Evolutionary conservation across 1,139 yeast species (phyloP), one percentile per base, ranked within the genome.

Genomic region (Yarrowia galli): DNA sequence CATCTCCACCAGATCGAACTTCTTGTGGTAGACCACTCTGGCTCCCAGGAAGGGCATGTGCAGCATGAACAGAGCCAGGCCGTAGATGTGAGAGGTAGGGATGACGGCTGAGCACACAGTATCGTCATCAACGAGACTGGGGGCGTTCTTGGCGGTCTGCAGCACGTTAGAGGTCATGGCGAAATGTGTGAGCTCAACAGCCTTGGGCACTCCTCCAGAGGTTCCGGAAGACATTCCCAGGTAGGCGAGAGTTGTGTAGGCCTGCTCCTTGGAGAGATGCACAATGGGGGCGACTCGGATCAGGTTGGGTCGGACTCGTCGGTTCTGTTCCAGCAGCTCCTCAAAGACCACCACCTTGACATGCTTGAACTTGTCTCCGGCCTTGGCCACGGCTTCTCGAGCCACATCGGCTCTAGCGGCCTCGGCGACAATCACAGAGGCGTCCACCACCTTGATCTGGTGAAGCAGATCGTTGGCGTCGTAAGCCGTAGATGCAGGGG

Each of bases 31-130:
- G 7, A 78, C 75, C 16, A 73, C 69, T 18, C 71, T 69, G 22
- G 71, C 67, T 18, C 76, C 76, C 25, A 66, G 32, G 67, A 71
- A 73, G 9, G 75, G 68, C 10, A 73, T 70, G n/a, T 69, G 46
- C 72, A 74, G 73, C n/a, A 77, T 68, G 60, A 74, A 75, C 48
- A 70, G 68, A 18, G 73, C 70, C 48, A 79, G 73, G 0, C 80
- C 82, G 66, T 73, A 80, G 45, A 79, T 78, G 69, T 79, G 82
- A 42, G 81, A 75, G 77, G 78, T 76, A 53, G 82, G 82, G 48
- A 79, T 71, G 22, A 74, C 70, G 1, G 72, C 76, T 0, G 73
- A 73, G 45, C 70, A 70, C 6, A 69, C 66, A 8, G 66, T 61
- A 15, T 58, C 42, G 32, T 58, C 51, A 18, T 43, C 51, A 2